Evolutionary conservation across 2,329 filamentous ascomycete species (phyloP).

Genomic region (Diaporthe sp.): DNA sequence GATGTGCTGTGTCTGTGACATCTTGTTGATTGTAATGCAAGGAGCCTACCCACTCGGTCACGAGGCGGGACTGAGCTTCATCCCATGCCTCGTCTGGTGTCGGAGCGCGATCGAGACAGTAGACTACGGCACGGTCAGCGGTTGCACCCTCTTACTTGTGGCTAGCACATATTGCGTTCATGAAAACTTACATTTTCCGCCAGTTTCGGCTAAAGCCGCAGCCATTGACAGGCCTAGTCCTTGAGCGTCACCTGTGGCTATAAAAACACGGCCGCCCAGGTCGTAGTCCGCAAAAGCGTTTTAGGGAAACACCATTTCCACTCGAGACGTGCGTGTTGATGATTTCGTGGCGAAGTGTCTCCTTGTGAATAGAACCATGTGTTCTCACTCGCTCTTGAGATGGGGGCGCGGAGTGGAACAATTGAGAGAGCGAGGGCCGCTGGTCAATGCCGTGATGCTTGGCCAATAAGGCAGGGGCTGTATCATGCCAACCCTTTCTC

Average conservation of each 20-base stretch:
- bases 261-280: conserved; percentile 72
- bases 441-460: not conserved
- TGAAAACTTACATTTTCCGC: conserved; percentile 66
- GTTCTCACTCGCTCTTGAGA: not conserved
- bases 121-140: conserved; percentile 51
- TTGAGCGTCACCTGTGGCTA: conserved; percentile 77
- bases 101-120: conserved; percentile 64
- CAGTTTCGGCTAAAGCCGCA: conserved; percentile 79
- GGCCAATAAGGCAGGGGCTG: not conserved
- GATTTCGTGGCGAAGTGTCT: not conserved
- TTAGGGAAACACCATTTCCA: conserved; percentile 44
- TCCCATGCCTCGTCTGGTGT: conserved; percentile 68
- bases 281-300: conserved; percentile 75
- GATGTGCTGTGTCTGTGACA: conserved; percentile 68
- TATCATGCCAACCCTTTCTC: not conserved
- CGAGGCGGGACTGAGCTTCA: conserved; percentile 68
- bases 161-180: not conserved
- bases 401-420: not conserved
- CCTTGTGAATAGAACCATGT: not conserved
- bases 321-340: not conserved
- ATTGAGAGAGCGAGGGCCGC: too few species aligned
- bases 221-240: conserved; percentile 80
- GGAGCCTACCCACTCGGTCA: conserved; percentile 71
- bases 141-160: not conserved
- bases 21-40: conserved; percentile 76